Evolutionary conservation across 1,284 basidiomycete genomes (phyloP), one percentile per base, ranked within the genome.

Genomic region (Rhodotorula sp.): DNA sequence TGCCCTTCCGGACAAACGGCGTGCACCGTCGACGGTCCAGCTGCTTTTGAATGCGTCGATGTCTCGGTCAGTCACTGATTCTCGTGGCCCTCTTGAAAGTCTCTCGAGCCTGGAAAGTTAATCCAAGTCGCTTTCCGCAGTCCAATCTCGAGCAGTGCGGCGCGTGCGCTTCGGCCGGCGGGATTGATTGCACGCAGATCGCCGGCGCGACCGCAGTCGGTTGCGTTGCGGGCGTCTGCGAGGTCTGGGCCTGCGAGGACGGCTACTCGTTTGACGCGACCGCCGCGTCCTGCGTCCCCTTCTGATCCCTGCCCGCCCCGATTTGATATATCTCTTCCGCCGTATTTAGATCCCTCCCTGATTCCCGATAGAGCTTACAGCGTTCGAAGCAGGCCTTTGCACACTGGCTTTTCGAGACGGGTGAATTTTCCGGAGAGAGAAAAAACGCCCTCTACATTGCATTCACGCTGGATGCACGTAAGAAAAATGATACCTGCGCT

Each of bases 1-100:
- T 74, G 72, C 64, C 61, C 72, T 6, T 23, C 52, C 3, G 58
- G 64, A 12, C 64, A 65, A 64, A 5, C 39, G 15, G 63, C 72
- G 16, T 74, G 72, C 66, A 5, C 56, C 5, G 31, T 73, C 49
- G 47, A 51, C 12, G 66, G 66, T 8, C 4, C 54, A 7, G 29
- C 26, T 39, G 39, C 58, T 23, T 71, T 69, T 58, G 72, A 74
- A 61, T 74, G 72, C 67, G 52, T 73, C 61, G 72, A 73, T 61
- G 51, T 23, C 39, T 43, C 39, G 39, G 39, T 43, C 12, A 43
- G 39, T 34, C 34, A 34, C 34, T 34, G 34, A 34, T 7, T 34
- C 8, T 8, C 34, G 34, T 34, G 34, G 34, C 34, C 34, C 34
- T 34, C 34, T 34, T 8, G 34, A 34, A 34, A 34, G 34, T 34